Percentiles rank a stretch among this genome's conserved stretches.
Evolutionary conservation across 2,329 filamentous ascomycete species (phyloP).

Genomic region (Botryosphaeria dothidea): DNA sequence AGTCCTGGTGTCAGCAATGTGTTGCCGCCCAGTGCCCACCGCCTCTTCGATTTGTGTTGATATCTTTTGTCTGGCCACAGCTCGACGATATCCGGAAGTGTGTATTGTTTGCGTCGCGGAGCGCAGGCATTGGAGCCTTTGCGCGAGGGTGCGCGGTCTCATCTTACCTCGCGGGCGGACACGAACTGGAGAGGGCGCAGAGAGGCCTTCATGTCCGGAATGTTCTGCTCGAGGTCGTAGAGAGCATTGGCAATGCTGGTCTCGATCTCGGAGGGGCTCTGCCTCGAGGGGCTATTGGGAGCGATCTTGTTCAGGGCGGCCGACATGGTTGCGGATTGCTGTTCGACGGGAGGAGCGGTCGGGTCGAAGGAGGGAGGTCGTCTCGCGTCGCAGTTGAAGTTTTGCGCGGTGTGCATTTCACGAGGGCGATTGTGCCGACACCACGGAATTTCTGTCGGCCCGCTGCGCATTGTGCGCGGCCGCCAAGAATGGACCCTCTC

Average conservation of each 20-base stretch:
- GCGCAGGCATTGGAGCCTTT: neutral
- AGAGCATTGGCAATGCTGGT: constrained; percentile 94
- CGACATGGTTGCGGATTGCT: constrained; percentile 27
- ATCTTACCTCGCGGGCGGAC: constrained; percentile 98
- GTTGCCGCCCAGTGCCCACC: constrained; percentile 58
- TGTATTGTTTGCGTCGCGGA: neutral
- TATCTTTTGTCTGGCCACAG: constrained; percentile 17
- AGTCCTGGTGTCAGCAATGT: constrained; percentile 57
- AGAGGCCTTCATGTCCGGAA: constrained; percentile 92
- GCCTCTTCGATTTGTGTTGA: constrained; percentile 48
- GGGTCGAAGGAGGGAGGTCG: neutral
- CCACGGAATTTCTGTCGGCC: neutral
- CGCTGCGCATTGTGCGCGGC: neutral
- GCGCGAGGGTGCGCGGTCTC: constrained; percentile 28
- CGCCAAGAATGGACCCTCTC: neutral
- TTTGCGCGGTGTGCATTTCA: constrained; percentile 10
- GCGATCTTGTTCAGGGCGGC: constrained; percentile 97
- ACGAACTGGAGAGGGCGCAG: constrained; percentile 98
- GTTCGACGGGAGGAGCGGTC: constrained; percentile 18
- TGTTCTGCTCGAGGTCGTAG: constrained; percentile 99
- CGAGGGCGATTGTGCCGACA: constrained; percentile 14
- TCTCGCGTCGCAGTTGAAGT: constrained; percentile 19
- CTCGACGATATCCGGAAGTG: constrained; percentile 1
- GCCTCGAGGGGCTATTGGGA: constrained; percentile 81
- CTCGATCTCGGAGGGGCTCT: constrained; percentile 97